Evolutionary conservation across 1,284 basidiomycete genomes (phyloP).

Genomic region (Tylopilus orsonianus): DNA sequence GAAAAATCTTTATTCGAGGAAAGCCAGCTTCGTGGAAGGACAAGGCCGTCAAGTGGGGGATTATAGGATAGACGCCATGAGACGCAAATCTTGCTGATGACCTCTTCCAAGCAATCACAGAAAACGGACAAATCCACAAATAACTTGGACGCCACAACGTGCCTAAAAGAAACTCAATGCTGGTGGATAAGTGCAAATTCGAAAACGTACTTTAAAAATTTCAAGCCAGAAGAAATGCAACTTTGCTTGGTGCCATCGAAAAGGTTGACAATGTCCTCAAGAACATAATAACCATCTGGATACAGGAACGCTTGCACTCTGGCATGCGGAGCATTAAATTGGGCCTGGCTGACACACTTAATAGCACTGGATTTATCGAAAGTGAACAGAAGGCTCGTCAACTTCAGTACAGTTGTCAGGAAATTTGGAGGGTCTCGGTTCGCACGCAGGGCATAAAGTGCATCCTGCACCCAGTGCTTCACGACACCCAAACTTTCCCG

Average conservation of each 20-base stretch:
- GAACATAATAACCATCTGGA: constrained; percentile 27
- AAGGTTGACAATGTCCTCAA: constrained; percentile 37
- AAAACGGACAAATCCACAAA: constrained; percentile 42
- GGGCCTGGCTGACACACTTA: constrained; percentile 19
- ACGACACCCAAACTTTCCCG: constrained; percentile 36
- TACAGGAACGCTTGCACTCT: constrained; percentile 9
- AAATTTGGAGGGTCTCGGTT: constrained; percentile 16
- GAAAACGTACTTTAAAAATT: constrained; percentile 21
- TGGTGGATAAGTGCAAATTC: neutral
- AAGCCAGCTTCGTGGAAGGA: constrained; percentile 51
- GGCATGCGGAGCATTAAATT: constrained; percentile 1
- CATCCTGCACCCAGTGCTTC: constrained; percentile 40
- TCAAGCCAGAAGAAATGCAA: constrained; percentile 32
- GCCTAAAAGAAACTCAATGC: constrained; percentile 32
- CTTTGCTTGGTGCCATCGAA: constrained; percentile 15
- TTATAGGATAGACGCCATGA: constrained; percentile 26
- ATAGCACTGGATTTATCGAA: constrained; percentile 32
- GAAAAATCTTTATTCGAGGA: constrained; percentile 29
- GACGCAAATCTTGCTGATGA: constrained; percentile 40
- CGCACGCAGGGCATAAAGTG: constrained; percentile 33
- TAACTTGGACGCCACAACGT: constrained; percentile 37
- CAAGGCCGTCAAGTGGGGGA: constrained; percentile 40
- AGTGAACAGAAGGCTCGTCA: constrained; percentile 29
- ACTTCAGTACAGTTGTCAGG: constrained; percentile 35
- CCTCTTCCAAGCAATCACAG: constrained; percentile 46